These are phyloP conservation scores for Trichoderma parareesei DNA, from an alignment of 495 filamentous ascomycete genomes.

Conservation along the genomic window DNA sequence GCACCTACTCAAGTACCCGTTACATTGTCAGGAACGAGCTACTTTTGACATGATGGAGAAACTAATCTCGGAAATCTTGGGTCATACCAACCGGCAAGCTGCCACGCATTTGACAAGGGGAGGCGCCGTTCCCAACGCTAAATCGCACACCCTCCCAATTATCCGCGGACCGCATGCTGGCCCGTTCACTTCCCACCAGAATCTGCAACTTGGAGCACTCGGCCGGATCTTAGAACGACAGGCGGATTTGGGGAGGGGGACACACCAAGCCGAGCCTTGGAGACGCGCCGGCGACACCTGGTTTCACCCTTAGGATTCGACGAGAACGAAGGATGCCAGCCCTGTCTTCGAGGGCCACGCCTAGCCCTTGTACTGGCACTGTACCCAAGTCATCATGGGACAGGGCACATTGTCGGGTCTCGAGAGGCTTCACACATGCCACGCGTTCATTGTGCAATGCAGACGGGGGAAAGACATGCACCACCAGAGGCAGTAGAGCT, in stretches of 20 bases:
- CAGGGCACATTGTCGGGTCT: background rate
- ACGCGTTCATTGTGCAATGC: no score
- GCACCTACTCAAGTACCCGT: background rate
- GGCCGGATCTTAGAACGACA: conserved; percentile 4
- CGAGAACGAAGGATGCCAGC: background rate
- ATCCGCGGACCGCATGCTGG: conserved; percentile 5
- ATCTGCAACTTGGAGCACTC: conserved; percentile 7
- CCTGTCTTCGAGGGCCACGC: background rate
- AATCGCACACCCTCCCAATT: background rate
- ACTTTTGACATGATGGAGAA: conserved; percentile 7
- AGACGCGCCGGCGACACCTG: background rate
- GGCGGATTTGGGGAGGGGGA: background rate
- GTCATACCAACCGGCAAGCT: conserved; percentile 8
- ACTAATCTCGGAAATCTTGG: conserved; percentile 10
- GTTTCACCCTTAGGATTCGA: background rate
- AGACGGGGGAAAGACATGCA: background rate
- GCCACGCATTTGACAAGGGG: conserved; percentile 1
- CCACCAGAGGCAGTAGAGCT: background rate
- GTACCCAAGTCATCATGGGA: background rate
- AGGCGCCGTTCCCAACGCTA: conserved; percentile 1
- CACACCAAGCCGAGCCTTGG: background rate
- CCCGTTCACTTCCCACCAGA: background rate
- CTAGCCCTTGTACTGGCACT: background rate
- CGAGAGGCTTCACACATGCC: no score
- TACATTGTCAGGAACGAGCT: conserved; percentile 3